Evolutionary conservation across 2,329 filamentous ascomycete genomes (phyloP), one percentile per base, ranked within the genome.

Genomic region (Colletotrichum tanaceti): DNA sequence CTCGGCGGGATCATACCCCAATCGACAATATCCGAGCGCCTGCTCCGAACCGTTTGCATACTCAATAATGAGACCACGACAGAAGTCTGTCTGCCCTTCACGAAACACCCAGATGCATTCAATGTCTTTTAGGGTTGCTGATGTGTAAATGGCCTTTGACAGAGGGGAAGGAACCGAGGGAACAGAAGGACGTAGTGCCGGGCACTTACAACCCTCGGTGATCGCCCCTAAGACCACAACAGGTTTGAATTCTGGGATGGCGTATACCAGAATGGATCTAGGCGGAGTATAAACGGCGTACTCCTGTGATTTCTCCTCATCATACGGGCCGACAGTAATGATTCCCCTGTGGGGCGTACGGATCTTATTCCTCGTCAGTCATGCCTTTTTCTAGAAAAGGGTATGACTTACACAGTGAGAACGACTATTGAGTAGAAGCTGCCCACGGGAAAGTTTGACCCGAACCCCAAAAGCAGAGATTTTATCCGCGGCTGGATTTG

Each of bases 131-230:
- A n/a, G n/a, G n/a, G n/a, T n/a, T n/a, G n/a, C n/a, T n/a, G n/a
- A n/a, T n/a, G n/a, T n/a, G n/a, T n/a, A n/a, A n/a, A n/a, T n/a
- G n/a, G n/a, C n/a, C n/a, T 22, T 22, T n/a, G 39, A 22, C 54
- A 58, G 54, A 58, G 54, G n/a, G n/a, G n/a, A 41, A 46, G 54
- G 32, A 35, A 20, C 54, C 22, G 39, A n/a, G n/a, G 55, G 55
- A 28, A 46, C 14, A 35, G 55, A 32, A 39, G 54, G 55, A 47
- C 39, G 18, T 35, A 58, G 55, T 32, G 24, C 22, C 46, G 54
- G 46, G 54, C 54, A 58, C 54, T 14, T 35, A 4, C n/a, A 16
- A 9, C 22, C 55, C 41, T 35, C 24, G 41, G 22, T 35, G 24
- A 58, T 14, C 11, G 39, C 39, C 41, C 55, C 41, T 11, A 58